Conservation (phyloP, 1,284 basidiomycete species). For the Trichosporon ovoides region DNA sequence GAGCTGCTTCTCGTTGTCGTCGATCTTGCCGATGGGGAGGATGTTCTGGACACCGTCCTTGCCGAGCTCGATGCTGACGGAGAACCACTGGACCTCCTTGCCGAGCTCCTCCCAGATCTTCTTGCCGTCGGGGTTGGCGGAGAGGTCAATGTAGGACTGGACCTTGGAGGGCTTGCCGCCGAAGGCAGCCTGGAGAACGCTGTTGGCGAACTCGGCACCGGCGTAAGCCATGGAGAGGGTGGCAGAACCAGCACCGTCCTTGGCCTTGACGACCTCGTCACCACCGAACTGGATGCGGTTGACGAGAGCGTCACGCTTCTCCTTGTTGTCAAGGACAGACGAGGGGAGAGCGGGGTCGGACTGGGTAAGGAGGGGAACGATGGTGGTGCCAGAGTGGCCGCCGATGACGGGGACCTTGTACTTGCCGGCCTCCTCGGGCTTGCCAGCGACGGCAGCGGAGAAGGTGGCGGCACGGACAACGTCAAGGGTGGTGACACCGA, state of each 20-base stretch:
- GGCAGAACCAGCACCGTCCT: constrained; percentile 78
- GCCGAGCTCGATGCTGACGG: constrained; percentile 81
- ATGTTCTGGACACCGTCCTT: constrained; percentile 58
- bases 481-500: constrained; percentile 93
- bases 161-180: constrained; percentile 79
- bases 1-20: constrained; percentile 51
- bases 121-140: constrained; percentile 49
- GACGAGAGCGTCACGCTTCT: constrained; percentile 60
- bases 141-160: constrained; percentile 81
- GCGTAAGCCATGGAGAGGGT: constrained; percentile 94
- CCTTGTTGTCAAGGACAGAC: constrained; percentile 55
- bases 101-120: constrained; percentile 50
- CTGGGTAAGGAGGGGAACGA: constrained; percentile 91
- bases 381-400: constrained; percentile 93
- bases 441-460: constrained; percentile 67
- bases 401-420: constrained; percentile 82
- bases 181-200: constrained; percentile 70
- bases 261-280: constrained; percentile 61
- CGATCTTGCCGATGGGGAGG: constrained; percentile 53
- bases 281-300: constrained; percentile 87
- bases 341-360: constrained; percentile 46
- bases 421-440: constrained; percentile 58
- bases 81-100: constrained; percentile 71
- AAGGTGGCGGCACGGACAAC: constrained; percentile 94
- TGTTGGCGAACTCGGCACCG: constrained; percentile 79